Base-by-base conservation (phyloP, 2,329 filamentous ascomycete genomes). In the Phaeosphaeria sp. region DNA sequence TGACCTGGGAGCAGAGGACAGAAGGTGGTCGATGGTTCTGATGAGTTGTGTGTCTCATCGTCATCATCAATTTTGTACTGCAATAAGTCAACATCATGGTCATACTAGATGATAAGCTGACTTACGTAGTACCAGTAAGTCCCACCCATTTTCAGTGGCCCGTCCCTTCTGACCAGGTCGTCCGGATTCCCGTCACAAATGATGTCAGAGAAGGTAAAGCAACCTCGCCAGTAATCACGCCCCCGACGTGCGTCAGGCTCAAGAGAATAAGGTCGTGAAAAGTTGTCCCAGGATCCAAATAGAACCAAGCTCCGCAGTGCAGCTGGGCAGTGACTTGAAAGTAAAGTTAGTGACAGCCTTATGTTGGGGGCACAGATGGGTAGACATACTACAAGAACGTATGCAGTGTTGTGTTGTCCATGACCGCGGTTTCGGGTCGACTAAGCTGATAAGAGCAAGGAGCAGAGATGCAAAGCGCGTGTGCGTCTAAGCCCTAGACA, bases 71-170 rank as follows among this genome's bases (percentile, higher is more conserved):
- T 77, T 73, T 93, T 88, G 78, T 97, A 97, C 91, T 96, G 74
- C 21, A 43, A 62, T 59, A 60, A 54, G 61, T 65, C 41, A 68
- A 56, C 46, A 60, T 62, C 22, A 39, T 36, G 41, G 21, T 23
- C 23, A 1, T 36, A 22, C 11, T 39, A 20, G 17, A 6, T 25
- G 15, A 51, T 51, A 50, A 44, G 21, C 36, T 48, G 46, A 84
- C 90, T 79, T 82, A 96, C 92, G 79, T 95, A 97, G 82, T 96
- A 98, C 85, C 94, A 97, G 78, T 97, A 97, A 17, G 90, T 95
- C 59, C 90, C 88, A 46, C 93, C 93, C 91, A 97, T 97, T 77
- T 90, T 95, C 63, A 97, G 84, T 52, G 90, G 93, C 56, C 93
- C 93, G 66, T 86, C 86, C 68, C 92, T 86, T 67, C 86, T 87